Percentiles rank a stretch among this genome's conserved stretches.
These are phyloP conservation scores for Neurospora crassa DNA, from an alignment of 2,329 filamentous ascomycete genomes.

Conservation along the genomic window DNA sequence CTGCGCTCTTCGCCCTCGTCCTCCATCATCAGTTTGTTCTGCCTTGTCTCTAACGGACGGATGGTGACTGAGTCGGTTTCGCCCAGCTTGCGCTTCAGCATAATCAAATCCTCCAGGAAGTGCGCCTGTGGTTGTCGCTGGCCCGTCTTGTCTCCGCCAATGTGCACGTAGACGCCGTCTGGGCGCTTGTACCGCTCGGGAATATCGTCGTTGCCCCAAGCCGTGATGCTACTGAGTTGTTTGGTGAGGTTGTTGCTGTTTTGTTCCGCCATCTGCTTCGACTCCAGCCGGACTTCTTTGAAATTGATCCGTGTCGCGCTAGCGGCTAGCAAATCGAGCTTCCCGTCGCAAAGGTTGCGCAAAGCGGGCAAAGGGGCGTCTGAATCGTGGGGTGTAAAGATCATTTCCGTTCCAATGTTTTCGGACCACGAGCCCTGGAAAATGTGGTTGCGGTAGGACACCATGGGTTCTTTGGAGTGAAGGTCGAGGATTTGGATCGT, in stretches of 20 bases:
- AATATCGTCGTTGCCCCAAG: constrained; percentile 11
- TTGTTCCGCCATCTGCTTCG: constrained; percentile 23
- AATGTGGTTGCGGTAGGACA: constrained; percentile 69
- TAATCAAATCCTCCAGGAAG: constrained; percentile 58
- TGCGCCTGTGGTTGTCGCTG: constrained; percentile 38
- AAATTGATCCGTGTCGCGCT: constrained; percentile 62
- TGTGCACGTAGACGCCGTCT: constrained; percentile 33
- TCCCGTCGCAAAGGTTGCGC: constrained; percentile 38
- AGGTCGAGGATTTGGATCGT: constrained; percentile 73
- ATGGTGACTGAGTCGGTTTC: constrained; percentile 58
- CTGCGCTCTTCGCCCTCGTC: constrained; percentile 32
- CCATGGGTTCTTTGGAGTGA: constrained; percentile 63
- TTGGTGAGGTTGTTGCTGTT: constrained; percentile 1
- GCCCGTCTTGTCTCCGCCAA: constrained; percentile 36
- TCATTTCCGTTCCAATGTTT: constrained; percentile 74
- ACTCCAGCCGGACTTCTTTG: constrained; percentile 49
- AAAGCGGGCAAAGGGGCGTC: constrained; percentile 33
- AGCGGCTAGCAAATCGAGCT: constrained; percentile 61
- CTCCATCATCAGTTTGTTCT: constrained; percentile 27
- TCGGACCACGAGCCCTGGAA: constrained; percentile 76
- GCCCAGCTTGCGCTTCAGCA: constrained; percentile 52
- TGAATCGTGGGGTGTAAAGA: constrained; percentile 49
- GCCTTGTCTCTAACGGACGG: constrained; percentile 32
- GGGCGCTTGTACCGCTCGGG: constrained; percentile 19
- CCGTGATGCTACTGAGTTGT: background rate